phyloP scores from a whole-genome alignment of 1,139 yeast species.

The Blastobotrys buckinghamii region DNA sequence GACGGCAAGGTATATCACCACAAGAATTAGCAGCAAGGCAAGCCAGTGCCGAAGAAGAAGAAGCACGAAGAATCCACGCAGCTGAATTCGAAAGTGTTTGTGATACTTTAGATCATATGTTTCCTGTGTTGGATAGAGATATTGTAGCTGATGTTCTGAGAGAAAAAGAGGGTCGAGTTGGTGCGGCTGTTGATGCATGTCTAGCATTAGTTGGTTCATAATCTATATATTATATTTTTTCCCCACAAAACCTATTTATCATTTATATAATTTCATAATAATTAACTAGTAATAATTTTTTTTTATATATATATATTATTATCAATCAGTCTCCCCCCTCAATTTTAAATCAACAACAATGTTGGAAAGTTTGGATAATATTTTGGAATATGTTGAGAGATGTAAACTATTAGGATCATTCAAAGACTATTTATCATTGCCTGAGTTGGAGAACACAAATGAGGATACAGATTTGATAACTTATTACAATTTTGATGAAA shows the following conservation, averaged over 20 bases:
- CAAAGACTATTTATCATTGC: too few species aligned
- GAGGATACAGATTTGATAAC: not conserved
- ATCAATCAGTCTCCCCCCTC: too few species aligned
- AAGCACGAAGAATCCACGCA: constrained; percentile 33
- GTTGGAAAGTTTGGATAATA: too few species aligned
- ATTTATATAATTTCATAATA: not conserved
- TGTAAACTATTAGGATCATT: too few species aligned
- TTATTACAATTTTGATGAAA: not conserved
- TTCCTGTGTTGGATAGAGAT: constrained; percentile 66
- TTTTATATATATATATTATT: too few species aligned
- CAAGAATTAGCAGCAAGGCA: constrained; percentile 36
- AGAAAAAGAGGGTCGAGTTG: constrained; percentile 64
- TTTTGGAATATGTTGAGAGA: too few species aligned
- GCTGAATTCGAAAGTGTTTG: constrained; percentile 41
- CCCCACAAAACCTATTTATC: not conserved
- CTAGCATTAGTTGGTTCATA: constrained; percentile 24
- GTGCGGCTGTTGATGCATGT: constrained; percentile 68
- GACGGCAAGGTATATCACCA: constrained; percentile 19
- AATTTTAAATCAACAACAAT: too few species aligned
- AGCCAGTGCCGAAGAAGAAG: constrained; percentile 36
- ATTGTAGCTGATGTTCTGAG: constrained; percentile 65
- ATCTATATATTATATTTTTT: not conserved
- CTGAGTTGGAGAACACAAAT: too few species aligned
- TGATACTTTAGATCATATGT: constrained; percentile 57
- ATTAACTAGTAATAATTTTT: too few species aligned